Evolutionary conservation across 108 stramenopile genomes (phyloP), one percentile per base, ranked within the genome.

Genomic region (Pseudonitzschia multistriata): DNA sequence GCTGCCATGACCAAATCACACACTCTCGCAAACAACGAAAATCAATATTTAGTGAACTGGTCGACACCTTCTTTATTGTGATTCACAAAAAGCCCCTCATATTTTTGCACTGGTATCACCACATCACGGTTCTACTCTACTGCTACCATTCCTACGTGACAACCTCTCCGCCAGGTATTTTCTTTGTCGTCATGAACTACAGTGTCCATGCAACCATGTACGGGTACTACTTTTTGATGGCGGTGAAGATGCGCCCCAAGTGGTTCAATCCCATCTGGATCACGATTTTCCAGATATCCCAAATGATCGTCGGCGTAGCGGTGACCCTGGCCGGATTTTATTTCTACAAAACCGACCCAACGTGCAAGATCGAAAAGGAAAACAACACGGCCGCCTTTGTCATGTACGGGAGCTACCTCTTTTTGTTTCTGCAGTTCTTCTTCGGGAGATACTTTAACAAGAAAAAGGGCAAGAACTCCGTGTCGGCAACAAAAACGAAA

Each of bases 201-300:
- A 75, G 84, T 15, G 99, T 98, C 59, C 99, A 99, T 72, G 94
- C 97, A 45, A 81, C 97, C 71, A 99, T 99, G 99, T 99, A 99
- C 88, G 85, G 89, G 45, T 99, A 99, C 78, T 99, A 98, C 88
- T 95, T 89, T 50, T 80, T 98, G 25, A 93, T 92, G 89, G 96
- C 97, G 1, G 71, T 93, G n/a, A 79, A 82, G 57, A 50, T 73
- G 57, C 76, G 80, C 62, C 88, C 93, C 55, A 85, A 83, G 52
- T 94, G 85, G 88, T 82, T 95, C 69, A 89, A 91, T 48, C 81
- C 90, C 68, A 83, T 87, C 15, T 74, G 80, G 62, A 92, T 97
- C 53, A 97, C 97, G 2, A 71, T 85, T 10, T 70, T 87, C 37
- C 97, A 97, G 79, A 85, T 97, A 36, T 80, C 84, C 30, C 97